These are phyloP conservation scores for Candida yuanshanica DNA, from an alignment of 805 yeast genomes.

Conservation along the genomic window DNA sequence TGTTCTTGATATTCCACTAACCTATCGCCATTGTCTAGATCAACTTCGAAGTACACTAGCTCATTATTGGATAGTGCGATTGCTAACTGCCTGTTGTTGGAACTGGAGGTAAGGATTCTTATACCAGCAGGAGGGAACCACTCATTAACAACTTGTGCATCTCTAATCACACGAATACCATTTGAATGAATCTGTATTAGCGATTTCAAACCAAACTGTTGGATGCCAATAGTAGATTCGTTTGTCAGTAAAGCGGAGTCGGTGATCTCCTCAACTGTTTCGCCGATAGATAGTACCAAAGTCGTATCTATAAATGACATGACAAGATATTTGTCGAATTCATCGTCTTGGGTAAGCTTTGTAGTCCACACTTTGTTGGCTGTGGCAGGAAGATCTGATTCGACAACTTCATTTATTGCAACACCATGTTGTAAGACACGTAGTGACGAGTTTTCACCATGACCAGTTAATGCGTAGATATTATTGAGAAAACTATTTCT, in stretches of 20 bases:
- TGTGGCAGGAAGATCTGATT: constrained; percentile 66
- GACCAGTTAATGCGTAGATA: constrained; percentile 38
- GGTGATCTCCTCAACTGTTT: constrained; percentile 67
- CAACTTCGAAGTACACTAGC: constrained; percentile 77
- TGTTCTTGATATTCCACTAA: constrained; percentile 67
- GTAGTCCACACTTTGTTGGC: constrained; percentile 65
- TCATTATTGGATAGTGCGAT: constrained; percentile 70
- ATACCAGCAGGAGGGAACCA: constrained; percentile 87
- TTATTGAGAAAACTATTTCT: constrained; percentile 28
- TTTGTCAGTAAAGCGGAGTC: constrained; percentile 55
- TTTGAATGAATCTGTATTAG: constrained; percentile 67
- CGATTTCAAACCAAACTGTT: constrained; percentile 57
- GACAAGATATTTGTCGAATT: constrained; percentile 57
- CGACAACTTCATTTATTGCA: constrained; percentile 55
- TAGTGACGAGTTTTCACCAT: constrained; percentile 28
- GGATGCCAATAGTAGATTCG: constrained; percentile 61
- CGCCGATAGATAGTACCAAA: constrained; percentile 70
- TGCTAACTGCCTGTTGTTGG: constrained; percentile 63
- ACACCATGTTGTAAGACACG: constrained; percentile 52
- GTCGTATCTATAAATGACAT: constrained; percentile 64
- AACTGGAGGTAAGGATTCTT: constrained; percentile 49
- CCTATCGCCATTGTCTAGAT: constrained; percentile 43
- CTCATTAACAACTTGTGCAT: constrained; percentile 29
- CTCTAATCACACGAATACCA: constrained; percentile 58
- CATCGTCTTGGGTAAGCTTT: constrained; percentile 37